These are phyloP conservation scores for Hsuehochloa calcarea DNA, from an alignment of 176 grass and related monocot genomes.

Conservation along the genomic window DNA sequence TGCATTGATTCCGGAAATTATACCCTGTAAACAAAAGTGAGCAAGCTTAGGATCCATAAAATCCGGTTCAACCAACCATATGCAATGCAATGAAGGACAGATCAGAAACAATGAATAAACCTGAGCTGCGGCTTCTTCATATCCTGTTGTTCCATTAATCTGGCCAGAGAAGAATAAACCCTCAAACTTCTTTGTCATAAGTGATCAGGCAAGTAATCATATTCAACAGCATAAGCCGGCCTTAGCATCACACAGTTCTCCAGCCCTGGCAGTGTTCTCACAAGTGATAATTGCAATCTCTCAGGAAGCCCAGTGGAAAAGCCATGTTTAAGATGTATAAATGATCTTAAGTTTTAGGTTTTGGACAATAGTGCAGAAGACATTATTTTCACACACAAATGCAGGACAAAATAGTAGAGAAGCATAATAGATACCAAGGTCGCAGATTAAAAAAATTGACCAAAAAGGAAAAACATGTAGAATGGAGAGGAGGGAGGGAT, in stretches of 20 bases:
- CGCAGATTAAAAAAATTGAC: slow-evolving; percentile 20
- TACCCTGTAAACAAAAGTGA: slow-evolving; percentile 55
- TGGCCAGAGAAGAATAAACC: slow-evolving; percentile 99
- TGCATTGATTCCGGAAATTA: slow-evolving; percentile 93
- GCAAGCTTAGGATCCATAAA: slow-evolving; percentile 25
- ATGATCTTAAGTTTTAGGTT: background rate
- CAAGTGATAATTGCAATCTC: slow-evolving; percentile 72
- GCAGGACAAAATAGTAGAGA: background rate
- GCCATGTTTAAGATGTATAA: slow-evolving; percentile 51
- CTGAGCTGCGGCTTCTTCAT: slow-evolving; percentile 98
- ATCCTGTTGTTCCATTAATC: slow-evolving; percentile 98
- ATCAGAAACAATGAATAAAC: slow-evolving; percentile 42
- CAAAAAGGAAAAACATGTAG: slow-evolving; percentile 6
- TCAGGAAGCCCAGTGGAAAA: slow-evolving; percentile 97
- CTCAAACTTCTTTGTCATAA: slow-evolving; percentile 93
- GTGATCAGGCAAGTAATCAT: slow-evolving; percentile 94
- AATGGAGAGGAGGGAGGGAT: background rate
- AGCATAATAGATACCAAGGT: slow-evolving; percentile 5
- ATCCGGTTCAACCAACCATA: slow-evolving; percentile 9
- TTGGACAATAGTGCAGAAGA: slow-evolving; percentile 13
- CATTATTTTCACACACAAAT: slow-evolving; percentile 9
- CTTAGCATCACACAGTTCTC: slow-evolving; percentile 97
- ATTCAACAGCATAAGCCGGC: slow-evolving; percentile 95
- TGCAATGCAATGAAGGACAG: slow-evolving; percentile 18
- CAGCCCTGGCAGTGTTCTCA: slow-evolving; percentile 88